Percentiles rank a stretch among this genome's conserved stretches.
Conservation (phyloP, 768 basidiomycete species). For the Pleurotus tuoliensis region DNA sequence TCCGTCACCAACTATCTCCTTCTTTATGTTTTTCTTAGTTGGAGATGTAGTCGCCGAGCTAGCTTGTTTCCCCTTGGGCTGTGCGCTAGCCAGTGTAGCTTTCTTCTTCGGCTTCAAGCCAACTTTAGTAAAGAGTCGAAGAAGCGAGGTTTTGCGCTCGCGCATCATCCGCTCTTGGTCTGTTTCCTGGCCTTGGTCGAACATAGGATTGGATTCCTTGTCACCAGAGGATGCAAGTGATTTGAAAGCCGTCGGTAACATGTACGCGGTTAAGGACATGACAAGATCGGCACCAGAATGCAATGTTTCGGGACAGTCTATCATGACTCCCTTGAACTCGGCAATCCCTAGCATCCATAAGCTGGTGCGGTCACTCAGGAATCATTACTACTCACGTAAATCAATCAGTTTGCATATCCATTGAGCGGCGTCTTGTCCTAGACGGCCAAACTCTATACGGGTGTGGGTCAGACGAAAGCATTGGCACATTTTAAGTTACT, state of each 20-base stretch:
- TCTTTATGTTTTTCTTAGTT: conserved; percentile 37
- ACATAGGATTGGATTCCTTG: conserved; percentile 37
- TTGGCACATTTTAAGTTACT: not conserved
- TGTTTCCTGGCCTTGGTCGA: conserved; percentile 80
- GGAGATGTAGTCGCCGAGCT: conserved; percentile 12
- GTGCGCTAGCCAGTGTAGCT: not conserved
- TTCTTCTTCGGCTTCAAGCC: conserved; percentile 57
- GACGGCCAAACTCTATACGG: conserved; percentile 68
- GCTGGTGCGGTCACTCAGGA: no score
- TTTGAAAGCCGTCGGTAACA: conserved; percentile 67
- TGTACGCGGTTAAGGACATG: conserved; percentile 69
- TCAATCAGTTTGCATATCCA: conserved; percentile 79
- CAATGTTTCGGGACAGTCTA: conserved; percentile 71
- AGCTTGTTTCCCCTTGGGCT: not conserved
- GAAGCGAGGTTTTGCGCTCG: conserved; percentile 72
- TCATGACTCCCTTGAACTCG: conserved; percentile 61
- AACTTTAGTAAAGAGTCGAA: conserved; percentile 69
- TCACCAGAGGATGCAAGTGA: conserved; percentile 28
- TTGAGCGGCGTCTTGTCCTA: conserved; percentile 63
- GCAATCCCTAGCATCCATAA: conserved; percentile 44
- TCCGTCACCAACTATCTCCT: conserved; percentile 73
- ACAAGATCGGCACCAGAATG: conserved; percentile 76
- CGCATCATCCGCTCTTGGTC: conserved; percentile 73
- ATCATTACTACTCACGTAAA: conserved; percentile 39
- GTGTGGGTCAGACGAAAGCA: not conserved